A percentile compares a stretch with the other conserved stretches of the same genome.
Conservation (phyloP, 2,329 filamentous ascomycete genomes). For the Aspergillus quadricinctus region DNA sequence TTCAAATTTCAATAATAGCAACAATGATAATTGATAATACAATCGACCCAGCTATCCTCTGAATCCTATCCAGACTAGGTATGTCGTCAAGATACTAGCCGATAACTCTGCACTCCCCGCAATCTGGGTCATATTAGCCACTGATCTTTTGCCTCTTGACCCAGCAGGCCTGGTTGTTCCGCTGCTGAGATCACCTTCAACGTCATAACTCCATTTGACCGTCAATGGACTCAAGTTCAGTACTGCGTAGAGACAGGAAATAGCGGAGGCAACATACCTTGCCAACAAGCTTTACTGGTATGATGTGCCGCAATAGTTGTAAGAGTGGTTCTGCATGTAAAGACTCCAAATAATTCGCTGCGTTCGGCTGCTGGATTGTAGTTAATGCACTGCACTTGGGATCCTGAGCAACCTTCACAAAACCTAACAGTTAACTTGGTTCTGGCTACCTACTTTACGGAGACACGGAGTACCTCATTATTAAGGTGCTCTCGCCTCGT, state of each 20-base stretch:
- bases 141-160: not conserved
- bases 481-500: not conserved
- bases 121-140: not conserved
- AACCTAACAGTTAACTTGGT: too few relatives aligned
- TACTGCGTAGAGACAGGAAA: not conserved
- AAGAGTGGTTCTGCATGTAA: not conserved
- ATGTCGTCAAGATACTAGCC: too few relatives aligned
- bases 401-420: not conserved
- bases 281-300: not conserved
- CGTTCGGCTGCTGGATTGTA: not conserved
- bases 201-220: not conserved
- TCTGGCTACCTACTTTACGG: too few relatives aligned
- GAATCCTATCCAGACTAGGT: too few relatives aligned
- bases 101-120: not conserved
- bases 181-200: not conserved
- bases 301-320: not conserved
- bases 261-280: not conserved
- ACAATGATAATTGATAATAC: not conserved
- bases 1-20: not conserved
- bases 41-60: too few relatives aligned
- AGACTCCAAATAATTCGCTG: not conserved
- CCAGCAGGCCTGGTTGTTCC: not conserved
- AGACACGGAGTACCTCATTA: not conserved
- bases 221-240: not conserved
- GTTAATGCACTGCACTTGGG: not conserved